phyloP scores from a whole-genome alignment of 1,284 basidiomycete species.

The Boletus subluridellus region DNA sequence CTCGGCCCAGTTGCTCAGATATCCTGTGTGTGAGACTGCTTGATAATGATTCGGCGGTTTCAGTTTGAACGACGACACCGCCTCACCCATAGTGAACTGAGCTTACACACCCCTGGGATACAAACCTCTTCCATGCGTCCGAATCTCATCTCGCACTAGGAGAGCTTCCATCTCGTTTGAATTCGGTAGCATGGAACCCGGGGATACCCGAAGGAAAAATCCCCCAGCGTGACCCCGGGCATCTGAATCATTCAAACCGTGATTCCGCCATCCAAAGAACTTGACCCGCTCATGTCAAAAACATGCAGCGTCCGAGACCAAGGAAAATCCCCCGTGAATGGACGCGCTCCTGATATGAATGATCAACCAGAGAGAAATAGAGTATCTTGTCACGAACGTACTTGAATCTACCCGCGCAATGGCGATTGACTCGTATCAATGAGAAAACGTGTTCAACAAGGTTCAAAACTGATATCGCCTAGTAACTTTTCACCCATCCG shows the following conservation, averaged over 20 bases:
- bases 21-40: background rate
- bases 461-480: slow-evolving; percentile 8
- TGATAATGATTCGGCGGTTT: background rate
- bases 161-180: slow-evolving; percentile 6
- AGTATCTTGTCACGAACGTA: background rate
- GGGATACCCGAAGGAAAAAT: slow-evolving; percentile 14
- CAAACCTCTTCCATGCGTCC: background rate
- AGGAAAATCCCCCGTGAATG: background rate
- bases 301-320: slow-evolving; percentile 2
- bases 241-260: too few species aligned
- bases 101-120: background rate
- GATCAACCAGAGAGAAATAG: slow-evolving; percentile 4
- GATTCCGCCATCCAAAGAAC: background rate
- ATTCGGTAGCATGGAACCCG: slow-evolving; percentile 14
- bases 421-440: slow-evolving; percentile 8
- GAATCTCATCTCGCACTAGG: slow-evolving; percentile 2
- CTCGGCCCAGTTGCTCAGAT: slow-evolving; percentile 7
- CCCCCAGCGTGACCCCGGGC: background rate
- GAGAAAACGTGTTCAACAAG: slow-evolving; percentile 14
- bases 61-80: background rate
- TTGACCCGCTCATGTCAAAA: background rate
- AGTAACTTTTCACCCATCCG: background rate
- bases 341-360: background rate
- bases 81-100: background rate
- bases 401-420: background rate